Conservation (phyloP, 768 basidiomycete genomes). For the Trametes maxima region DNA sequence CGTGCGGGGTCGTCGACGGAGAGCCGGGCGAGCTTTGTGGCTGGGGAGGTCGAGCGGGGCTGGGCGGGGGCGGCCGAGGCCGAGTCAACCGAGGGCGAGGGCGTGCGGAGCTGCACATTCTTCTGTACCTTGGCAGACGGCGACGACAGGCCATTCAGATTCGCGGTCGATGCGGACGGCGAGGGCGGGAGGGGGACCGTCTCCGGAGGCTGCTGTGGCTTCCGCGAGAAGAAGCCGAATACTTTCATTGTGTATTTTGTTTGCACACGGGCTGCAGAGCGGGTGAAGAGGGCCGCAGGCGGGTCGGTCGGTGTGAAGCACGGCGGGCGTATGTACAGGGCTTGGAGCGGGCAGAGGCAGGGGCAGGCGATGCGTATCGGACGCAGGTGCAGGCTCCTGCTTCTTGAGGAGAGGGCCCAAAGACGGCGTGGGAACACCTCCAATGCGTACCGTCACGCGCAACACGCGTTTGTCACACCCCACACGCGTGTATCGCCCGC, state of each 20-base stretch:
- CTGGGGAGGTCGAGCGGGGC: conserved; percentile 31
- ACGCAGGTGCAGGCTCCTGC: background rate
- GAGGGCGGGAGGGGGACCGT: conserved; percentile 22
- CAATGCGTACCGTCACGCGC: conserved; percentile 9
- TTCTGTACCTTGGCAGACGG: conserved; percentile 16
- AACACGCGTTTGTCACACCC: conserved; percentile 17
- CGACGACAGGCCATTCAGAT: too few species aligned
- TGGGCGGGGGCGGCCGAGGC: conserved; percentile 25
- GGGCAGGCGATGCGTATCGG: background rate
- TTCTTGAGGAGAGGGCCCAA: conserved; percentile 1
- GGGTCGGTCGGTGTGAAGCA: background rate
- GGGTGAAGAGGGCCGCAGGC: background rate
- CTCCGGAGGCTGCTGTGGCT: conserved; percentile 19
- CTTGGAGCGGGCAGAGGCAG: background rate
- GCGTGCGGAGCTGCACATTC: conserved; percentile 50
- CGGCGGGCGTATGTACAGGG: background rate
- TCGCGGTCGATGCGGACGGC: conserved; percentile 19
- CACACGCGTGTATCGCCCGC: conserved; percentile 14
- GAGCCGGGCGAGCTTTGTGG: conserved; percentile 26
- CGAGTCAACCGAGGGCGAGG: conserved; percentile 52
- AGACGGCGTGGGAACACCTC: conserved; percentile 9
- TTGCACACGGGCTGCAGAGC: background rate
- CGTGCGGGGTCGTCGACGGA: conserved; percentile 36
- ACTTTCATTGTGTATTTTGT: conserved; percentile 27
- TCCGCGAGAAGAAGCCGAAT: conserved; percentile 32